Conservation (phyloP, 306 rosid species). For the Pyrus bretschneideri region DNA sequence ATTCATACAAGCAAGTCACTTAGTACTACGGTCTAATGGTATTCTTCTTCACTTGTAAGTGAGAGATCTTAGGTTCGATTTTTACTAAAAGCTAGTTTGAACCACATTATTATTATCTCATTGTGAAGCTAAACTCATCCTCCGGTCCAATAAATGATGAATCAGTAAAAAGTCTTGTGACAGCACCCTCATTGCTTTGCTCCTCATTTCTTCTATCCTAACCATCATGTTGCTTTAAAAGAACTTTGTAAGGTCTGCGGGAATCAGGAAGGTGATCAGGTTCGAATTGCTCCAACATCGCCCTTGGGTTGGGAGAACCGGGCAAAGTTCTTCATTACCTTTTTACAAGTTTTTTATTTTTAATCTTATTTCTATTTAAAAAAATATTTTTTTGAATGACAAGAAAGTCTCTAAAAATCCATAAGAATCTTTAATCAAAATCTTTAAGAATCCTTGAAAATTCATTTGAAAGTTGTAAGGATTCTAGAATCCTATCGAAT, state of each 20-base stretch:
- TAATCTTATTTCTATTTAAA: too few relatives aligned
- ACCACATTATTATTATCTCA: too few relatives aligned
- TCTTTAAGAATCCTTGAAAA: too few relatives aligned
- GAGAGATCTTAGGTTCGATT: too few relatives aligned
- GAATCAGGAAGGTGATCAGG: conserved; percentile 47
- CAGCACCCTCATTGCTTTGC: conserved; percentile 40
- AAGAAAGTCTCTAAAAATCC: too few relatives aligned
- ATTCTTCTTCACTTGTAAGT: too few relatives aligned
- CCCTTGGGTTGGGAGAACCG: conserved; percentile 32
- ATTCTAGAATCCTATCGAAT: too few relatives aligned
- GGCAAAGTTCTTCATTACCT: too few relatives aligned
- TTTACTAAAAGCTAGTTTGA: fast-evolving
- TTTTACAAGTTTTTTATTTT: too few relatives aligned
- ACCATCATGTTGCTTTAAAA: conserved; percentile 61
- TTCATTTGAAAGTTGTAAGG: too few relatives aligned
- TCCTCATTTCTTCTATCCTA: conserved; percentile 56
- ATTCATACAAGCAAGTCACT: conserved; percentile 23
- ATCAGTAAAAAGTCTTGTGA: conserved; percentile 2
- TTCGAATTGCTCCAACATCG: conserved; percentile 48
- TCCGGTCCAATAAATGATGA: conserved; percentile 12
- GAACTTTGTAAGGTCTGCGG: conserved; percentile 69
- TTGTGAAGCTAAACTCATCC: conserved; percentile 10
- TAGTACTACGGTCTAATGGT: too few relatives aligned
- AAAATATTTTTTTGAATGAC: too few relatives aligned
- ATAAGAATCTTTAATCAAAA: not conserved